Base-by-base conservation (phyloP, 2,329 filamentous ascomycete species). In the Stachybotrys elegans region DNA sequence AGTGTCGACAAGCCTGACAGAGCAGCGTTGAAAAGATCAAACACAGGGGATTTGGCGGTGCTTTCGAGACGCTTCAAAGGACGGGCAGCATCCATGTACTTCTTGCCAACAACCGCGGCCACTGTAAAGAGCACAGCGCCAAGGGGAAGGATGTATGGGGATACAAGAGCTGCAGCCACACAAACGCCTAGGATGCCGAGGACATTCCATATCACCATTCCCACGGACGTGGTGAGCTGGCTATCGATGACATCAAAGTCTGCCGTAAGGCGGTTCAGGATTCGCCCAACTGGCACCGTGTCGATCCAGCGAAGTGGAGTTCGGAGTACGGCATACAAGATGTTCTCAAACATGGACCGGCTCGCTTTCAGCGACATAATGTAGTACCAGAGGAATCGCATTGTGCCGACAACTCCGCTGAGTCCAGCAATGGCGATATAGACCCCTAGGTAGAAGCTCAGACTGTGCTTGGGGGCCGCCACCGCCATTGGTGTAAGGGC, bases 231-330 rank as follows among this genome's bases (percentile, higher is more conserved):
- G 6, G 81, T 78, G 40, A 90, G 67, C 27, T 78, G 73, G 6
- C 77, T 81, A 63, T 92, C 87, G 40, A 91, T 77, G 32, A 81
- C 75, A 52, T 83, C 80, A 61, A 92, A 90, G 62, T 92, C 87
- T 4, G 83, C 73, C 0, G 86, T 88, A 60, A 91, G 88, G 2
- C 87, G 76, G 63, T 92, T 92, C 17, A 91, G 69, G 29, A 91
- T 79, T 37, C 87, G 78, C 3, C 87, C 87, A 2, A 89, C 71
- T 0, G 88, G 88, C 0, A 89, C 83, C 0, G 86, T 91, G 57
- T 92, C 87, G 29, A 92, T 73, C 84, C 86, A 90, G 48, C 86
- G 73, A n/a, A 91, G 70, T 2, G 85, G 86, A 6, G 86, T 82
- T 16, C 84, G 78, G 4, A 92, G 70, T 11, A 92, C 74, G 1